Base-by-base conservation (phyloP, 176 grass and related monocot genomes). In the Saccharum officinarum region DNA sequence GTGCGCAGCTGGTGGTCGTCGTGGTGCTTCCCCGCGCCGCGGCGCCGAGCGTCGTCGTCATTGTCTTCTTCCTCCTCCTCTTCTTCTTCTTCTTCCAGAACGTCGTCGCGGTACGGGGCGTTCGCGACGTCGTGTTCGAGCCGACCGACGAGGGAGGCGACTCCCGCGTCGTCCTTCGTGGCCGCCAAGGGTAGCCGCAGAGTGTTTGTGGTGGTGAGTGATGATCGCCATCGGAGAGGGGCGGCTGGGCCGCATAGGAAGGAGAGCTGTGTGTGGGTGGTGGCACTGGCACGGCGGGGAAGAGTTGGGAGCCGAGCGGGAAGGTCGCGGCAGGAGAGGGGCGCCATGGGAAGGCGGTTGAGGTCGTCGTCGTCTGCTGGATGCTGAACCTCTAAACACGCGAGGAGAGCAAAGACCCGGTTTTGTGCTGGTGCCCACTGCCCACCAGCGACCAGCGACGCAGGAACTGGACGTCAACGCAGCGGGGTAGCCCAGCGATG, bases 121-220 rank as follows among this genome's bases (percentile, higher is more conserved):
- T 34, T 38, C 28, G 40, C 63, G 33, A 65, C 42, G 67, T 65
- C 37, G 67, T 49, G 70, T 1, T 92, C 83, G 15, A 97, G 79
- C 20, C 80, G 62, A 17, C 73, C 75, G 71, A 92, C 84, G 84
- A 92, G 72, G 76, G 89, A 97, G 67, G 85, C 88, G 13, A 90
- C 65, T 1, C 5, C 47, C 46, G 87, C 63, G 17, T 79, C 50
- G 57, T 80, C 86, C 17, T 80, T 86, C 1, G 72, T 86, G 71
- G 85, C 63, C 25, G 85, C 75, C 66, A 90, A 85, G 36, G 75
- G 61, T 18, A 80, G 73, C 36, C 55, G 82, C 38, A 23, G 17
- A 40, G 50, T 11, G 4, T 30, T 0, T 15, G 13, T 2, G 52
- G 54, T 15, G 17, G 44, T 73, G 42, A 78, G 66, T 26, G 39